Base-by-base conservation (phyloP, 2,329 filamentous ascomycete species). In the Chaetomiaceae sp. region DNA sequence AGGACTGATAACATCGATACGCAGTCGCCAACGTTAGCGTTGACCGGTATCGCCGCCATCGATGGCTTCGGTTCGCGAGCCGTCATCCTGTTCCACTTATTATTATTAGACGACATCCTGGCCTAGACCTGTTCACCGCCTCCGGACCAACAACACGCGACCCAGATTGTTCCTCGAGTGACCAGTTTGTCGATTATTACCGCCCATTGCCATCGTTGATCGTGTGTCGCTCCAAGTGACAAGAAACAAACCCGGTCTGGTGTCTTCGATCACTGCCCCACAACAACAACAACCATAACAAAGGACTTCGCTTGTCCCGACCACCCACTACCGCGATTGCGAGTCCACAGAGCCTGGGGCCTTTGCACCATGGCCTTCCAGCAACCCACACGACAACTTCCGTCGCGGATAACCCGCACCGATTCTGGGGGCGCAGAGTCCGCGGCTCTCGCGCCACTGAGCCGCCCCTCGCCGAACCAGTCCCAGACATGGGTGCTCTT, bases 401-500 rank as follows among this genome's bases (percentile, higher is more conserved):
- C 73, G 20, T 78, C 77, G 60, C 73, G 78, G 56, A 68, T 71
- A 53, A 70, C 68, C 41, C 73, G 71, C 23, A 63, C 63, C 51
- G 55, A 69, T 30, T 62, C 70, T 3, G 66, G 68, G 46, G 66
- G 65, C 17, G 69, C 71, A 14, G 70, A 74, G 31, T 63, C 69
- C 25, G 67, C 69, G 20, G 56, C 62, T 43, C 58, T 60, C 20
- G 33, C 57, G 16, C 56, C 60, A 44, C 65, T 66, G 51, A 63
- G 62, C 57, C 62, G 61, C 51, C 50, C 58, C 43, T 62, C 63
- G 38, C 71, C 82, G 53, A 82, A 87, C 55, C 86, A 91, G 58
- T 86, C 88, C 12, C 86, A 93, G 68, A 92, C 95, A 79, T 99
- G 93, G 93, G 86, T 97, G 48, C 82, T 99, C 58, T 99, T 99